Percentiles rank a stretch among this genome's conserved stretches.
Evolutionary conservation across 176 grass and related monocot species (phyloP).

Genomic region (Rhynchospora pubera): DNA sequence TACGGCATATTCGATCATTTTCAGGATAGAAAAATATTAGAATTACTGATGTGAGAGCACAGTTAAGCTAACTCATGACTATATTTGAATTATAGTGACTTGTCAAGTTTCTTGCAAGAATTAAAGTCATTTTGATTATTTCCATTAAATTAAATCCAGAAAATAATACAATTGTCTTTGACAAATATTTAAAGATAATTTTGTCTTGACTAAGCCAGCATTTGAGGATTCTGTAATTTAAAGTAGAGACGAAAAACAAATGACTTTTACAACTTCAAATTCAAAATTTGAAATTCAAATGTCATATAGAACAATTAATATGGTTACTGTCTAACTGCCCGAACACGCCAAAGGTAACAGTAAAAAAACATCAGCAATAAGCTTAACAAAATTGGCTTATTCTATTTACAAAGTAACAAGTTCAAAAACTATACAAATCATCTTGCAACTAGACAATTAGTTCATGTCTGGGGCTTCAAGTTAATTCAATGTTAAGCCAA

Average conservation of each 20-base stretch:
- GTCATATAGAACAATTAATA: too few relatives aligned
- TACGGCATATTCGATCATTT: too few relatives aligned
- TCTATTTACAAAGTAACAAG: slow-evolving; percentile 7
- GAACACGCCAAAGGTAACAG: neutral
- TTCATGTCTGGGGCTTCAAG: neutral
- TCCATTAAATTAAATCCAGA: neutral
- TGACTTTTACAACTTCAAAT: too few relatives aligned
- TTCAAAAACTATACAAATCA: slow-evolving; percentile 8
- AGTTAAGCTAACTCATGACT: neutral
- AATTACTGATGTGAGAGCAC: neutral
- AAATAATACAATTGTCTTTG: too few relatives aligned
- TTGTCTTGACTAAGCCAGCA: too few relatives aligned
- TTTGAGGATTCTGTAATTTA: too few relatives aligned
- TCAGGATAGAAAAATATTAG: too few relatives aligned
- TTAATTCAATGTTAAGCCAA: neutral
- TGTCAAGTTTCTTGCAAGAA: neutral
- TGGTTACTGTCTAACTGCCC: too few relatives aligned
- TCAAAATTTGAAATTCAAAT: neutral
- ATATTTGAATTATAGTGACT: neutral
- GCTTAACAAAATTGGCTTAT: neutral
- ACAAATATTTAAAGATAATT: too few relatives aligned
- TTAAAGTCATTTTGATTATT: neutral
- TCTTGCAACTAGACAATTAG: neutral
- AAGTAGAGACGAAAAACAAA: too few relatives aligned
- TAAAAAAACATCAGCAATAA: neutral